Conservation (phyloP, 1,284 basidiomycete species). For the Pseudomicrostroma phylloplanum region DNA sequence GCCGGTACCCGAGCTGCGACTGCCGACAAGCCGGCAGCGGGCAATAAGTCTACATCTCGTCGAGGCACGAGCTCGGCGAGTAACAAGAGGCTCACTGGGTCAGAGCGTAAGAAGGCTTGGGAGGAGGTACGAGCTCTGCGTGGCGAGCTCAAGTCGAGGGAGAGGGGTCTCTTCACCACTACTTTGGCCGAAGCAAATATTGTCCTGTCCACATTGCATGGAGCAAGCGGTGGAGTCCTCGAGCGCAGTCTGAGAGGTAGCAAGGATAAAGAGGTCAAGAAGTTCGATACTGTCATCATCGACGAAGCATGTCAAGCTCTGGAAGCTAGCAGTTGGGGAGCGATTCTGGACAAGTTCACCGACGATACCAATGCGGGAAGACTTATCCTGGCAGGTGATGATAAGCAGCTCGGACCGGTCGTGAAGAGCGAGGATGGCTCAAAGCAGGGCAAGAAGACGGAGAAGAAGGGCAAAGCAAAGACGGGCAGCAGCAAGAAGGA, state of each 20-base stretch:
- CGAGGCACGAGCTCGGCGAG: constrained; percentile 10
- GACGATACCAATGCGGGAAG: constrained; percentile 12
- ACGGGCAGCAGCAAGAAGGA: constrained; percentile 10
- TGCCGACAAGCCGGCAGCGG: constrained; percentile 20
- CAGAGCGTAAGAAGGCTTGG: constrained; percentile 81
- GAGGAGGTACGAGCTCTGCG: constrained; percentile 80
- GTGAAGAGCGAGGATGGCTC: constrained; percentile 54
- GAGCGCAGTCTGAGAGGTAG: not conserved
- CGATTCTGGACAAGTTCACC: not conserved
- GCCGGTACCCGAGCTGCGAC: constrained; percentile 17
- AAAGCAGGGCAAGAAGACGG: constrained; percentile 19
- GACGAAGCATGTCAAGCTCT: constrained; percentile 88
- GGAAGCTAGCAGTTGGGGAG: constrained; percentile 64
- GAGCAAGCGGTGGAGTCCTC: constrained; percentile 48
- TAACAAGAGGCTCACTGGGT: constrained; percentile 60
- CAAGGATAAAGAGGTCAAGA: constrained; percentile 3
- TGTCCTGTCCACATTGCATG: constrained; percentile 86
- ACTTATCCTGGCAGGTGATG: constrained; percentile 52
- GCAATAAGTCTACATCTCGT: constrained; percentile 39
- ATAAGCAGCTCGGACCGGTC: constrained; percentile 71
- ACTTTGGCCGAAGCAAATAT: constrained; percentile 75
- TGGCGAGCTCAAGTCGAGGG: constrained; percentile 86
- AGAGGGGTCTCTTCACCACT: constrained; percentile 70
- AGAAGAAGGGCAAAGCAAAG: constrained; percentile 15
- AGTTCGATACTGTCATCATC: constrained; percentile 84